phyloP scores from a whole-genome alignment of 139 green algal genomes.

The Chlorella ohadii region DNA sequence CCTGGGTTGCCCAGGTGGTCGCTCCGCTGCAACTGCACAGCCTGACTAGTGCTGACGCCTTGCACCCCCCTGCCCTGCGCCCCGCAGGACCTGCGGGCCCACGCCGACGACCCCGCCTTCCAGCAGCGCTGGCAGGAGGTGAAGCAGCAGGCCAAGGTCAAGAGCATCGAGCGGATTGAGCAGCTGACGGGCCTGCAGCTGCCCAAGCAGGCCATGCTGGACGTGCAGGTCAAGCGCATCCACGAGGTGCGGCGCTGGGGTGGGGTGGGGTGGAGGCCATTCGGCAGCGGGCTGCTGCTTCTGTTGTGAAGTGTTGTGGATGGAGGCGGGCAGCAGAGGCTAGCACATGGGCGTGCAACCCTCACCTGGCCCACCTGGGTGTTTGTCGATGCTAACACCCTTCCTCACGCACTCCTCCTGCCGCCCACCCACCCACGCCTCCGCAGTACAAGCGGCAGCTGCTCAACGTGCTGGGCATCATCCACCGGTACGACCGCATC shows the following conservation, averaged over 20 bases:
- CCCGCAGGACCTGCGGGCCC: conserved; percentile 51
- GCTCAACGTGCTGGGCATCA: conserved; percentile 91
- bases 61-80: neutral
- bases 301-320: too few relatives aligned
- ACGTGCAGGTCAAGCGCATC: conserved; percentile 99
- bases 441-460: conserved; percentile 97
- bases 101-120: conserved; percentile 70
- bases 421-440: neutral
- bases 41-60: neutral
- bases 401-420: neutral
- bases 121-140: conserved; percentile 81
- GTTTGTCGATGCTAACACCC: neutral
- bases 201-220: conserved; percentile 86
- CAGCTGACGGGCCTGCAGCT: conserved; percentile 76
- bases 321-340: too few relatives aligned
- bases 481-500: conserved; percentile 92
- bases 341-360: neutral
- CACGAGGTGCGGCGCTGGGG: conserved; percentile 75
- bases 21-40: too few relatives aligned
- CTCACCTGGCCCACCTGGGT: too few relatives aligned
- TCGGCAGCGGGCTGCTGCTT: neutral
- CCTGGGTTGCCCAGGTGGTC: too few relatives aligned
- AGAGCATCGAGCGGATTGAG: conserved; percentile 80
- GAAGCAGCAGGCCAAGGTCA: conserved; percentile 89
- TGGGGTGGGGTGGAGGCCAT: neutral